A percentile compares a stretch with the other conserved stretches of the same genome.
phyloP scores from a whole-genome alignment of 305 asterid genomes.

The Andrographis paniculata region DNA sequence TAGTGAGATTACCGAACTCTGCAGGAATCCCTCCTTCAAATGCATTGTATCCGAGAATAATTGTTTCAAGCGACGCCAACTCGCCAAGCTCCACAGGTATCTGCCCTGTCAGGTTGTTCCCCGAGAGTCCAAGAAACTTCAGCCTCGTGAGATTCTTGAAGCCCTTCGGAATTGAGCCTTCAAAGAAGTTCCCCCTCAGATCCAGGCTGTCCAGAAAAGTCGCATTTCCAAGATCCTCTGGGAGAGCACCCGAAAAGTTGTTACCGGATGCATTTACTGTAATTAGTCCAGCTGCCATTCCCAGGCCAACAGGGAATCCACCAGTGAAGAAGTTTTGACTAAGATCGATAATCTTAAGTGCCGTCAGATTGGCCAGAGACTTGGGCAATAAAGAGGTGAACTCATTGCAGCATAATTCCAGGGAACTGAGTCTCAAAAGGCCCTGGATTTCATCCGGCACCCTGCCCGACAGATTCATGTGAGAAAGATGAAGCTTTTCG shows the following conservation, averaged over 20 bases:
- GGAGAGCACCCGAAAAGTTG: constrained; percentile 62
- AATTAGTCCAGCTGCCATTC: constrained; percentile 30
- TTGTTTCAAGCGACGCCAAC: constrained; percentile 50
- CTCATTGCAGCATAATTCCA: constrained; percentile 54
- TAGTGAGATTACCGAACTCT: constrained; percentile 63
- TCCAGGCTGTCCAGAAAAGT: constrained; percentile 60
- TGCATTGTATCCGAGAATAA: constrained; percentile 65
- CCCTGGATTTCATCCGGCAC: constrained; percentile 40
- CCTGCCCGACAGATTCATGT: constrained; percentile 61
- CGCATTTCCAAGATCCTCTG: constrained; percentile 58
- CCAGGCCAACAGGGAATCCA: constrained; percentile 53
- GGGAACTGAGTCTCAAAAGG: constrained; percentile 24
- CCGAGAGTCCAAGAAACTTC: constrained; percentile 83
- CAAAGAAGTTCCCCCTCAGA: constrained; percentile 75
- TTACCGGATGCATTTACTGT: constrained; percentile 69
- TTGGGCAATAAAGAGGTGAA: constrained; percentile 52
- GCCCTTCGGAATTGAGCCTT: constrained; percentile 53
- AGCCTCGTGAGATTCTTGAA: constrained; percentile 47
- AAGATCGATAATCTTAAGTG: constrained; percentile 46
- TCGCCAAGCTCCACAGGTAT: constrained; percentile 64
- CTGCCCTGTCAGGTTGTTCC: constrained; percentile 61
- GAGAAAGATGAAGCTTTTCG: constrained; percentile 55
- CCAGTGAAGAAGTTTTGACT: constrained; percentile 57
- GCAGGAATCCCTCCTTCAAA: constrained; percentile 63
- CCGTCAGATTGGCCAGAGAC: constrained; percentile 42